phyloP scores from a whole-genome alignment of 257 asterid species.

The Lycium ferocissimum region DNA sequence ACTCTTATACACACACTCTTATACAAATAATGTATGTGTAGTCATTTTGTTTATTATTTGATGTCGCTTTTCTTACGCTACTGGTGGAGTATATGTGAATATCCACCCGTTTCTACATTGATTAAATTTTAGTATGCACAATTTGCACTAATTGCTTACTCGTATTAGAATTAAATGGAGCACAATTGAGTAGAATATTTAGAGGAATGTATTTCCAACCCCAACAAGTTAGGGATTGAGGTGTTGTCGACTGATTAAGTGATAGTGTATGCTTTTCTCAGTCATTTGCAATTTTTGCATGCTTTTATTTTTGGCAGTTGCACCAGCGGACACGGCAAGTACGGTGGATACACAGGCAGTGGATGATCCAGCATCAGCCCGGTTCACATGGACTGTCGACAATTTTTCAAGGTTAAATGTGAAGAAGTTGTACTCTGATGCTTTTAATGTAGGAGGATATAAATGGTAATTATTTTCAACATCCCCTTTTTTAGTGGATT shows the following conservation, averaged over 20 bases:
- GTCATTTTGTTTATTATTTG: not conserved
- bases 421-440: slow-evolving; percentile 68
- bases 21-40: slow-evolving; percentile 2
- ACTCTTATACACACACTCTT: not conserved
- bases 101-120: not conserved
- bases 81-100: not conserved
- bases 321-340: slow-evolving; percentile 51
- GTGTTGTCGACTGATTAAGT: slow-evolving; percentile 24
- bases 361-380: slow-evolving; percentile 67
- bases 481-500: slow-evolving; percentile 7
- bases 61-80: not conserved
- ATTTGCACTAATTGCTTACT: not conserved
- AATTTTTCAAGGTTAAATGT: slow-evolving; percentile 65
- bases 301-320: slow-evolving; percentile 45
- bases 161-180: not conserved
- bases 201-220: not conserved
- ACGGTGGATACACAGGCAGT: slow-evolving; percentile 59
- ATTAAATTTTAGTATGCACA: not conserved
- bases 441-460: slow-evolving; percentile 63
- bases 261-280: not conserved
- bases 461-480: slow-evolving; percentile 55
- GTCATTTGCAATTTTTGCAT: not conserved
- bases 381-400: slow-evolving; percentile 71
- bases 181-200: not conserved
- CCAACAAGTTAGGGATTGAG: slow-evolving; percentile 12